Conservation (phyloP, 2,329 filamentous ascomycete genomes). For the Pestalotiopsis fici region DNA sequence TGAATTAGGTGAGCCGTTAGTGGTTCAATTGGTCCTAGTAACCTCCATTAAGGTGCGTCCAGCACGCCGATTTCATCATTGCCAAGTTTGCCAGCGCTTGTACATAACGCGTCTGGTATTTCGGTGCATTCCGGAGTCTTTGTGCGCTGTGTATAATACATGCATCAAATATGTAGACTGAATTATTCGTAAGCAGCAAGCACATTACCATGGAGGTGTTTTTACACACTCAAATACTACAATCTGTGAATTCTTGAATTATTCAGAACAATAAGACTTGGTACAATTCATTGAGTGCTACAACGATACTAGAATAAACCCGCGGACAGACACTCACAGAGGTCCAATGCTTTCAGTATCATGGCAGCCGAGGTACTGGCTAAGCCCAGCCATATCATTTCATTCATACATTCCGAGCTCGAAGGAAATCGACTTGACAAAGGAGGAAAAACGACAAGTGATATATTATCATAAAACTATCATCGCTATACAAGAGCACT, state of each 20-base stretch:
- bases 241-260: no score
- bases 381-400: no score
- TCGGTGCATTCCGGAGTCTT: neutral
- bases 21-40: neutral
- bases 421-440: neutral
- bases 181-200: neutral
- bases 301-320: no score
- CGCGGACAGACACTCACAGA: no score
- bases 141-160: neutral
- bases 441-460: neutral
- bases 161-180: neutral
- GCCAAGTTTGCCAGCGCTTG: no score
- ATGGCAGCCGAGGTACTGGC: neutral
- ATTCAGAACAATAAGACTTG: no score
- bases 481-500: conserved; percentile 3
- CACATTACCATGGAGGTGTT: neutral
- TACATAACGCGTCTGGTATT: neutral
- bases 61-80: neutral
- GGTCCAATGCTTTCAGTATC: no score
- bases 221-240: no score
- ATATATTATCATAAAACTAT: neutral
- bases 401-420: no score
- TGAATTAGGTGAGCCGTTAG: neutral
- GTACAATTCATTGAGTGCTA: no score
- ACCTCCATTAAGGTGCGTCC: neutral